Evolutionary conservation across 1,284 basidiomycete species (phyloP).

Genomic region (Termitomyces sp.): DNA sequence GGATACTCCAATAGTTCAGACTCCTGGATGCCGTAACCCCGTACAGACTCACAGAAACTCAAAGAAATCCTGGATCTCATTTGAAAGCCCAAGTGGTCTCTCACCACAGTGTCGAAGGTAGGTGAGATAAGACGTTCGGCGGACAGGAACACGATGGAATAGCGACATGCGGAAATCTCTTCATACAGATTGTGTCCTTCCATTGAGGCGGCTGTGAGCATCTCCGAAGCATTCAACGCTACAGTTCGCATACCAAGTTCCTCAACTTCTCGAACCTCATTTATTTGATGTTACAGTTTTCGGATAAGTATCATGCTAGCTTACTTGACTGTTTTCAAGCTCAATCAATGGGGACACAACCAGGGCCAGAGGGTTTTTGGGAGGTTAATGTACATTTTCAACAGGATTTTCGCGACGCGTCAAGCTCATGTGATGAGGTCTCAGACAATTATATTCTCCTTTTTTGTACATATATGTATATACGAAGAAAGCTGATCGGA

Average conservation of each 20-base stretch:
- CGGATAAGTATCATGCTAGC: too few relatives aligned
- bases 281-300: too few relatives aligned
- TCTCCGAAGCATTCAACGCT: conserved; percentile 16
- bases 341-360: neutral
- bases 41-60: too few relatives aligned
- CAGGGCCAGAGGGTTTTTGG: too few relatives aligned
- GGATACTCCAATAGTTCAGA: too few relatives aligned
- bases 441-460: too few relatives aligned
- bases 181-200: conserved; percentile 15
- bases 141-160: conserved; percentile 19
- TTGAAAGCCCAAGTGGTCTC: neutral
- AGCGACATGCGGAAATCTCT: conserved; percentile 16
- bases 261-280: conserved; percentile 8
- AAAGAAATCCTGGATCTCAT: too few relatives aligned
- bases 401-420: neutral
- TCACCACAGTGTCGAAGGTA: conserved; percentile 14
- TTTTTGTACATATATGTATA: too few relatives aligned
- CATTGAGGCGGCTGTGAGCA: conserved; percentile 4
- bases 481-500: neutral
- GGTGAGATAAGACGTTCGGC: conserved; percentile 16
- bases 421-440: too few relatives aligned
- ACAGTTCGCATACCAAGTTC: conserved; percentile 15
- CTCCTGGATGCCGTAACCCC: too few relatives aligned
- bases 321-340: conserved; percentile 18
- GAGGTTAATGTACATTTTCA: too few relatives aligned